A percentile compares a stretch with the other conserved stretches of the same genome.
phyloP scores from a whole-genome alignment of 83 land plant species.

The Picea abies region DNA sequence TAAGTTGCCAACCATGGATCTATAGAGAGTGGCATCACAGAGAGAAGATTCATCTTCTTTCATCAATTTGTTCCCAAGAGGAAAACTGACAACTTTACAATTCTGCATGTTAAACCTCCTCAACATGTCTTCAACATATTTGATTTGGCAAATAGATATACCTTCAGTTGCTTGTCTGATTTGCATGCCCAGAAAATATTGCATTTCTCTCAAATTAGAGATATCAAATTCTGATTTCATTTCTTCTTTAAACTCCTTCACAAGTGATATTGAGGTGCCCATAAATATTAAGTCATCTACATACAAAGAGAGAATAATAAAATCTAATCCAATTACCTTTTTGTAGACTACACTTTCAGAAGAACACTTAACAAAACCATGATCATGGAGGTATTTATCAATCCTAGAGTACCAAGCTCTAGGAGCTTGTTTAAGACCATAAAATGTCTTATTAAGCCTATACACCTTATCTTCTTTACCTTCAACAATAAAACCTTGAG shows the following conservation, averaged over 20 bases:
- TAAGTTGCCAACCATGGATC: constrained; percentile 17
- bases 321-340: background rate
- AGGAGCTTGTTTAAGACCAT: background rate
- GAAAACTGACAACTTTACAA: background rate
- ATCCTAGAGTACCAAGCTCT: background rate
- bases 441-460: constrained; percentile 5
- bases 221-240: background rate
- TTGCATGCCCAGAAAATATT: background rate
- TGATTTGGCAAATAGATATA: constrained; percentile 9
- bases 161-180: background rate
- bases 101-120: background rate
- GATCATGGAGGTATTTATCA: background rate
- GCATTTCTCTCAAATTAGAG: background rate
- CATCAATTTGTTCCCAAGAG: background rate
- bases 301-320: background rate
- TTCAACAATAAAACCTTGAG: background rate
- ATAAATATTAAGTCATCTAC: constrained; percentile 1
- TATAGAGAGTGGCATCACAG: constrained; percentile 2
- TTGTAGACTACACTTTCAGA: background rate
- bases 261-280: background rate
- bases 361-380: background rate
- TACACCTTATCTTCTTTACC: constrained; percentile 12
- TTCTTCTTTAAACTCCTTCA: background rate
- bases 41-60: background rate
- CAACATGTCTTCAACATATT: background rate